Evolutionary conservation across 2,329 filamentous ascomycete genomes (phyloP).

Genomic region (Stemphylium beticola): DNA sequence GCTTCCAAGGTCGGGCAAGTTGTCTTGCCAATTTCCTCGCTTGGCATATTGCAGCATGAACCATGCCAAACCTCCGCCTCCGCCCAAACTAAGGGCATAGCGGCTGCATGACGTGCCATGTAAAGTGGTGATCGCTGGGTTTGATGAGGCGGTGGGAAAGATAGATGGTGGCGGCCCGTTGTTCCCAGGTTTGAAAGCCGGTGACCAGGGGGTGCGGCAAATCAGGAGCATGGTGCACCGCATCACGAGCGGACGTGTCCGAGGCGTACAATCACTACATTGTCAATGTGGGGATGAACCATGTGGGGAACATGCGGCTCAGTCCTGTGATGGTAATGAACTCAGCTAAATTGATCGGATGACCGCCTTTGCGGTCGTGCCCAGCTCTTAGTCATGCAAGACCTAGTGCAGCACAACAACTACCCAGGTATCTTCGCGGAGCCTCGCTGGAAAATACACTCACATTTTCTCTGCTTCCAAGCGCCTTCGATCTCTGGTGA

Average conservation of each 20-base stretch:
- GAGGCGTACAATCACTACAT: slow-evolving; percentile 20
- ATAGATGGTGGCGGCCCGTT: slow-evolving; percentile 41
- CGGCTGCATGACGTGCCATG: slow-evolving; percentile 17
- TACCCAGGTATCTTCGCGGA: slow-evolving; percentile 2
- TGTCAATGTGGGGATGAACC: slow-evolving; percentile 8
- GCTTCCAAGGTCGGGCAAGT: slow-evolving; percentile 9
- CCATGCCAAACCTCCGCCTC: slow-evolving; percentile 6
- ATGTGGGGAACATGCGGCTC: slow-evolving; percentile 22
- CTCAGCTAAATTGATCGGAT: neutral
- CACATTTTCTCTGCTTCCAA: neutral
- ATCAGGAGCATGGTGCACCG: slow-evolving; percentile 26
- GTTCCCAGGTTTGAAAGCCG: slow-evolving; percentile 35
- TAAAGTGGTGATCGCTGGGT: slow-evolving; percentile 33
- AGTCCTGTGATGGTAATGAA: slow-evolving; percentile 7
- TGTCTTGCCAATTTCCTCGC: slow-evolving; percentile 24
- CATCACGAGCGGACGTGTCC: slow-evolving; percentile 16
- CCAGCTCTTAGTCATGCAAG: neutral
- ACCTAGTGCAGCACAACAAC: neutral
- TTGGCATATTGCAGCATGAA: slow-evolving; percentile 24
- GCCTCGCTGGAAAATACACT: neutral
- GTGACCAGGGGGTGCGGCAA: slow-evolving; percentile 30
- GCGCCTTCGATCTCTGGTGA: neutral
- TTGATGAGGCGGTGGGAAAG: slow-evolving; percentile 32
- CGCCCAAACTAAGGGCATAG: slow-evolving; percentile 3
- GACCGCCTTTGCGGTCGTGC: neutral